Evolutionary conservation across 345 rosid species (phyloP).

Genomic region (Sonneratia alba): DNA sequence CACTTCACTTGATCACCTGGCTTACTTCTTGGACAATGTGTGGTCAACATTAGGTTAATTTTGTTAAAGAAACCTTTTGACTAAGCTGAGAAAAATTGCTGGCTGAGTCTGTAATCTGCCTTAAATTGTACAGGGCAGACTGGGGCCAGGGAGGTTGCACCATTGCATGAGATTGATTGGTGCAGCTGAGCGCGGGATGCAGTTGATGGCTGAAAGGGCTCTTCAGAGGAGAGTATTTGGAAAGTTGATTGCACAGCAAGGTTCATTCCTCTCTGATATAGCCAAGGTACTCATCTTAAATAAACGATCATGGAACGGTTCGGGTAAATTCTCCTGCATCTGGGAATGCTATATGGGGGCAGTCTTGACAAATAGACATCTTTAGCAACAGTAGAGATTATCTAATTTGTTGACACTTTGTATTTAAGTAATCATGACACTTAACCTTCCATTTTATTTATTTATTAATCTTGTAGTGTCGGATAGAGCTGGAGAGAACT

Average conservation of each 20-base stretch:
- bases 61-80: neutral
- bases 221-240: conserved; percentile 74
- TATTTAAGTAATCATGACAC: neutral
- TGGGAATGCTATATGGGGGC: neutral
- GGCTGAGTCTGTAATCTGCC: neutral
- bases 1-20: neutral
- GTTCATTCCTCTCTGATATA: conserved; percentile 75
- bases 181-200: conserved; percentile 97
- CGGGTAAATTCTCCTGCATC: neutral
- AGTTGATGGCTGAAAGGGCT: conserved; percentile 82
- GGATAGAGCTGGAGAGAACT: conserved; percentile 71
- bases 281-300: conserved; percentile 40
- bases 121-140: conserved; percentile 64
- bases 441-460: neutral
- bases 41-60: neutral
- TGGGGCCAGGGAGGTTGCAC: conserved; percentile 98
- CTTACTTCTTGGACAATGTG: neutral
- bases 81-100: neutral
- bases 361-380: neutral
- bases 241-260: conserved; percentile 77
- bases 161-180: conserved; percentile 97
- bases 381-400: neutral
- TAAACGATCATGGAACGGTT: neutral
- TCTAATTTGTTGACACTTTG: neutral
- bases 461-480: conserved; percentile 41